These are phyloP conservation scores for Solanum medicagineum DNA, from an alignment of 257 asterid genomes.

Conservation along the genomic window DNA sequence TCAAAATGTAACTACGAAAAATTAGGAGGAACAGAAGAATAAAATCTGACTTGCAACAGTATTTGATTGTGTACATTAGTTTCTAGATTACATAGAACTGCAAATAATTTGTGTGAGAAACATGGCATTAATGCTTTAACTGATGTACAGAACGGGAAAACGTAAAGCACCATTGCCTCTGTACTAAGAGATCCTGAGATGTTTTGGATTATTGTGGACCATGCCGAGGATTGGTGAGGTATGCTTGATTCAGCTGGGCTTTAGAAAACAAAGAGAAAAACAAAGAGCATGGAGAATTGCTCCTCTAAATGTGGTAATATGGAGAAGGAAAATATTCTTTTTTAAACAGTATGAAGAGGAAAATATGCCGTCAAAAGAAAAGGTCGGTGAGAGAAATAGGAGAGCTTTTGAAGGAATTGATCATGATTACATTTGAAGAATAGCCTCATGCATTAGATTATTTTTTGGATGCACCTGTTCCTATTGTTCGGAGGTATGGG, in stretches of 20 bases:
- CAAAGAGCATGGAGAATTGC: not conserved
- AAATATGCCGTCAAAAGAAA: not conserved
- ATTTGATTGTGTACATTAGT: not conserved
- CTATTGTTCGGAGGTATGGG: not conserved
- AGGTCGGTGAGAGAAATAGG: not conserved
- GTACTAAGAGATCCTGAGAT: not conserved
- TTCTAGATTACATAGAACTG: not conserved
- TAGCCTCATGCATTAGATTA: not conserved
- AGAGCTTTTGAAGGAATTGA: not conserved
- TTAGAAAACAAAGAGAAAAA: not conserved
- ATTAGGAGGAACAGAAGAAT: not conserved
- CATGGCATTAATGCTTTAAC: not conserved
- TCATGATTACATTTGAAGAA: not conserved
- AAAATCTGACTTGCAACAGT: not conserved
- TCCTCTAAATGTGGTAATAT: not conserved
- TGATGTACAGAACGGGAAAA: not conserved
- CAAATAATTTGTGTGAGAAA: not conserved
- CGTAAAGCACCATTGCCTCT: not conserved
- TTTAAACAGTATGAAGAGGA: not conserved
- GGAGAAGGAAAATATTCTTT: not conserved
- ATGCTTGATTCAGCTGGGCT: not conserved
- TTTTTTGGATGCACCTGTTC: not conserved
- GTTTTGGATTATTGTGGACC: not conserved
- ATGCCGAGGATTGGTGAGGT: not conserved
- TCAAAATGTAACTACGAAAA: not conserved